Conservation (phyloP, 208 protist species). For the Trypanosoma scelopori region DNA sequence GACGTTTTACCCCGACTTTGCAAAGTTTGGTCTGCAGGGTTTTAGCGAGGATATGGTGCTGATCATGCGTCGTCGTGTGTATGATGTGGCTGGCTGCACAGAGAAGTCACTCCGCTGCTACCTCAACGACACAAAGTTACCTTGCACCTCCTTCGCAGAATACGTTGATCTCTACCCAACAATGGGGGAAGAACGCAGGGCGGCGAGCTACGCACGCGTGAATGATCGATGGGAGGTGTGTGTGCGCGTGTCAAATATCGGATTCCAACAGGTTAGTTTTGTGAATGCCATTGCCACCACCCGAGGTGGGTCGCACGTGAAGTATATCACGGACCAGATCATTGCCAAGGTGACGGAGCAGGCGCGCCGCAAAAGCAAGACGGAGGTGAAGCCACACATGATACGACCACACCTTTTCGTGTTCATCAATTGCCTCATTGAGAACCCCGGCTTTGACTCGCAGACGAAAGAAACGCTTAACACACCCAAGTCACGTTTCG, state of each 20-base stretch:
- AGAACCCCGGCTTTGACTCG: slow-evolving; percentile 99
- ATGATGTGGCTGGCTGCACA: slow-evolving; percentile 98
- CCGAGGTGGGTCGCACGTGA: slow-evolving; percentile 99
- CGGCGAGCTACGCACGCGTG: slow-evolving; percentile 74
- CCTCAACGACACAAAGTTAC: slow-evolving; percentile 95
- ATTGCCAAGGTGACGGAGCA: slow-evolving; percentile 86
- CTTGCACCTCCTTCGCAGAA: slow-evolving; percentile 95
- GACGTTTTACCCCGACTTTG: slow-evolving; percentile 99
- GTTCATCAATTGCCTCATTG: slow-evolving; percentile 99
- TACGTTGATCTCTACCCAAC: slow-evolving; percentile 97
- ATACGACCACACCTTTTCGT: slow-evolving; percentile 98
- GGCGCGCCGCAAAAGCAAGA: slow-evolving; percentile 97
- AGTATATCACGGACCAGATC: slow-evolving; percentile 97
- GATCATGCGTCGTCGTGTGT: slow-evolving; percentile 97
- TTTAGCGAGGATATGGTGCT: slow-evolving; percentile 97
- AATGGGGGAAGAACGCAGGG: slow-evolving; percentile 82
- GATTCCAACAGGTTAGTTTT: slow-evolving; percentile 99
- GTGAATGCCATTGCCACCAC: slow-evolving; percentile 99
- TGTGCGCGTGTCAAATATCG: slow-evolving; percentile 92
- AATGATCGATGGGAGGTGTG: slow-evolving; percentile 98
- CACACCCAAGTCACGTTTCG: slow-evolving; percentile 94
- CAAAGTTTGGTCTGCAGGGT: slow-evolving; percentile 94
- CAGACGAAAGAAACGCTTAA: slow-evolving; percentile 99
- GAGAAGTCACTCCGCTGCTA: slow-evolving; percentile 93
- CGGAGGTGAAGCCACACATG: slow-evolving; percentile 95